These are phyloP conservation scores for Hypericum perforatum DNA, from an alignment of 345 rosid species.

Conservation along the genomic window DNA sequence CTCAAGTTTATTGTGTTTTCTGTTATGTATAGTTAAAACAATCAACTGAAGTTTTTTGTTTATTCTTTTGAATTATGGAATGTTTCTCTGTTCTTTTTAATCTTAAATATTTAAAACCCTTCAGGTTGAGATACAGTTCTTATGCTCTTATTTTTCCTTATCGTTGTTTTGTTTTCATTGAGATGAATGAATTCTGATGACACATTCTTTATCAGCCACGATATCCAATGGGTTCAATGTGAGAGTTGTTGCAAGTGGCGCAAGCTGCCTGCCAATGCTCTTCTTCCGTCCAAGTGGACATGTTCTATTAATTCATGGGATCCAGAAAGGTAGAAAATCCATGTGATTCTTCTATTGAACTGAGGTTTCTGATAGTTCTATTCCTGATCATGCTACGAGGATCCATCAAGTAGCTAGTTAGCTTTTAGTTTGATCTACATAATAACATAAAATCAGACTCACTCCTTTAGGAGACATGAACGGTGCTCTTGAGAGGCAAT, in stretches of 20 bases:
- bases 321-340: conserved; percentile 42
- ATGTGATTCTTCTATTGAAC: background rate
- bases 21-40: no score
- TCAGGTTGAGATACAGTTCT: background rate
- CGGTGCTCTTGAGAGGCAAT: no score
- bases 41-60: no score
- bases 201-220: no score
- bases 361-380: background rate
- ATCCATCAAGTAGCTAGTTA: background rate
- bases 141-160: conserved; percentile 14
- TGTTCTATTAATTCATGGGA: conserved; percentile 59
- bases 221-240: conserved; percentile 59
- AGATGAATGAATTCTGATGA: no score
- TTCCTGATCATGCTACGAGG: background rate
- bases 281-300: conserved; percentile 63
- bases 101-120: no score
- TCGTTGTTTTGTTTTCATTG: no score
- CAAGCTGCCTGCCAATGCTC: conserved; percentile 46
- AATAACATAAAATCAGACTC: no score
- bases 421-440: background rate
- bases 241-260: conserved; percentile 76
- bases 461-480: no score
- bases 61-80: no score
- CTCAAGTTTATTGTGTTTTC: no score
- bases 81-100: no score